These are phyloP conservation scores for Zopfia rhizophila DNA, from an alignment of 2,329 filamentous ascomycete species.

Conservation along the genomic window DNA sequence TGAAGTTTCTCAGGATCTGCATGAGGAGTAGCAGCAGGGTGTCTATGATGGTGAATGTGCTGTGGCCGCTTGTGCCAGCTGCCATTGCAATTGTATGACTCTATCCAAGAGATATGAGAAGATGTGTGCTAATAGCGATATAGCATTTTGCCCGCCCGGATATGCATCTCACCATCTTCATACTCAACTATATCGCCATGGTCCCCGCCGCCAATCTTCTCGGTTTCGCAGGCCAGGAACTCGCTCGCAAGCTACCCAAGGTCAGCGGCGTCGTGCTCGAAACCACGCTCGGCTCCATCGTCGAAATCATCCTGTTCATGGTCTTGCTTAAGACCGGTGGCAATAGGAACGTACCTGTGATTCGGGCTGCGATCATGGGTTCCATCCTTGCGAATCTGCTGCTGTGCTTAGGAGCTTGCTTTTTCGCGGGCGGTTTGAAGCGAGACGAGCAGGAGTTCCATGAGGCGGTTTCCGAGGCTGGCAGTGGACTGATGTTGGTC, in stretches of 20 bases:
- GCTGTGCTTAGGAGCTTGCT: constrained; percentile 81
- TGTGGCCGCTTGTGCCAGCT: constrained; percentile 80
- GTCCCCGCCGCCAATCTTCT: constrained; percentile 79
- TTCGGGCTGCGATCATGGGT: constrained; percentile 84
- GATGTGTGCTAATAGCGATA: constrained; percentile 15
- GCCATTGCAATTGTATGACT: constrained; percentile 70
- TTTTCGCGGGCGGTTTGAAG: constrained; percentile 77
- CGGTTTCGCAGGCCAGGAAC: constrained; percentile 77
- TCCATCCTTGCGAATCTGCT: constrained; percentile 85
- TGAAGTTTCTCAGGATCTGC: constrained; percentile 71
- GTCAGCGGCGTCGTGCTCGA: constrained; percentile 72
- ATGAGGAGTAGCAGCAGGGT: constrained; percentile 71
- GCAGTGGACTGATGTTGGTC: constrained; percentile 79
- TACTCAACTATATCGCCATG: constrained; percentile 80
- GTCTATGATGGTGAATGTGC: constrained; percentile 73
- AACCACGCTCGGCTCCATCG: constrained; percentile 73
- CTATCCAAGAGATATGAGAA: neutral
- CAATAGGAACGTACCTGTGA: constrained; percentile 68
- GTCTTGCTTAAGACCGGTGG: constrained; percentile 70
- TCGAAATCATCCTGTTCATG: constrained; percentile 87
- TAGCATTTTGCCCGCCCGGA: constrained; percentile 65
- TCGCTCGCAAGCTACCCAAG: constrained; percentile 79
- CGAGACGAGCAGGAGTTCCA: constrained; percentile 77
- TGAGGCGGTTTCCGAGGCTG: constrained; percentile 80
- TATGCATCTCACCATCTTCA: constrained; percentile 72